phyloP scores from a whole-genome alignment of 2,329 filamentous ascomycete genomes.

The Pseudopyricularia javanii region DNA sequence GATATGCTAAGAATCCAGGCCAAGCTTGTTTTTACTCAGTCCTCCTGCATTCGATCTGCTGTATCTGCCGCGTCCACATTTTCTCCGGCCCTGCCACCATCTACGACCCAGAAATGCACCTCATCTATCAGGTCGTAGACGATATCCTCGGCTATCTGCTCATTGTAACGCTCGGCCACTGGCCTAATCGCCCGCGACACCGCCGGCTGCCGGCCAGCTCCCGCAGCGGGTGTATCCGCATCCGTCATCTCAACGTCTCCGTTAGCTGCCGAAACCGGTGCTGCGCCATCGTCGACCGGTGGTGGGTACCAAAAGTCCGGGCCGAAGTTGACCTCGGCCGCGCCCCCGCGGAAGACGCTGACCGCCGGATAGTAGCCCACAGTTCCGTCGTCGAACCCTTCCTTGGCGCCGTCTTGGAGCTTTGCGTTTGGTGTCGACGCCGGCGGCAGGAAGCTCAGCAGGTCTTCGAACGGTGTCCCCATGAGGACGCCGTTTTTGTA shows the following conservation, averaged over 20 bases:
- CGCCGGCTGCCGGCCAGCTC: background rate
- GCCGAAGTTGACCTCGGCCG: constrained; percentile 88
- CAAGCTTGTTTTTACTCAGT: background rate
- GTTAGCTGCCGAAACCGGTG: constrained; percentile 19
- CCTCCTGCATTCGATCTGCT: constrained; percentile 10
- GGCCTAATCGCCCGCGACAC: constrained; percentile 33
- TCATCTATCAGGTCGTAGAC: constrained; percentile 91
- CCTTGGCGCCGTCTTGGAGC: constrained; percentile 61
- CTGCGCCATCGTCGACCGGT: constrained; percentile 29
- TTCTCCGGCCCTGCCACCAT: constrained; percentile 40
- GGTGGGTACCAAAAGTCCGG: constrained; percentile 88
- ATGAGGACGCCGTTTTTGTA: constrained; percentile 87
- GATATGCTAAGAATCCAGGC: background rate
- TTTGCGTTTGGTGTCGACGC: constrained; percentile 67
- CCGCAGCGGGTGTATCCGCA: constrained; percentile 14
- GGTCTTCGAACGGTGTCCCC: constrained; percentile 77
- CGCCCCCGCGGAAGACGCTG: constrained; percentile 81
- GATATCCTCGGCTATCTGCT: constrained; percentile 91
- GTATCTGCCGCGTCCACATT: constrained; percentile 30
- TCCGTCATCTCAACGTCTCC: constrained; percentile 36
- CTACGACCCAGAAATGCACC: constrained; percentile 76
- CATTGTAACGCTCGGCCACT: constrained; percentile 68
- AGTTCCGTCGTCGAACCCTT: constrained; percentile 87
- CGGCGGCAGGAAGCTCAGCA: constrained; percentile 83
- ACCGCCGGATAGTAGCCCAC: constrained; percentile 92